Evolutionary conservation across 2,329 filamentous ascomycete genomes (phyloP).

Genomic region (Penicillium sp.): DNA sequence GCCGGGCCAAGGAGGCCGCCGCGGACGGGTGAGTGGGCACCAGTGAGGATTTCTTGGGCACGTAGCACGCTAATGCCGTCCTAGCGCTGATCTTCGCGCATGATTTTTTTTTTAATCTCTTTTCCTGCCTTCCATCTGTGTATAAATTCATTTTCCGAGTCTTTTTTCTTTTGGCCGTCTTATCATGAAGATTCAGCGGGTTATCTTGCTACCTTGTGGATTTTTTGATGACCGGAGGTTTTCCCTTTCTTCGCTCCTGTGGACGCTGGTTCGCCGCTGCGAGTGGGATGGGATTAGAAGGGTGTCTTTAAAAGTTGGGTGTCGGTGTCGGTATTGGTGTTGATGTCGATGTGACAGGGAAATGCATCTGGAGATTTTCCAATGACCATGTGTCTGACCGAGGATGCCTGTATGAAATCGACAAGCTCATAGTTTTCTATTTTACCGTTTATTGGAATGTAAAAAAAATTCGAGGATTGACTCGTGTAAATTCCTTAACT

Average conservation of each 20-base stretch:
- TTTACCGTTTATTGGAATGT: background rate
- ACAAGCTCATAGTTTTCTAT: background rate
- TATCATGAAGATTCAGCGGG: conserved; percentile 32
- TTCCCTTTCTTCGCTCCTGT: conserved; percentile 26
- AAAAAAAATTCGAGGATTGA: conserved; percentile 26
- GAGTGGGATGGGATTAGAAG: conserved; percentile 22
- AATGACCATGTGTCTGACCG: conserved; percentile 15
- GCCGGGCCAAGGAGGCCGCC: conserved; percentile 50
- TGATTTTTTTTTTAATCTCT: conserved; percentile 28
- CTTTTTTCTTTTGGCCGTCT: conserved; percentile 19
- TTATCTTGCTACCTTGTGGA: conserved; percentile 34
- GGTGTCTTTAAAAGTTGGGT: conserved; percentile 5
- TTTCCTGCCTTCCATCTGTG: conserved; percentile 32
- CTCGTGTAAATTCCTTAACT: background rate
- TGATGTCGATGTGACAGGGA: conserved; percentile 4
- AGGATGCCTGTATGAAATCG: background rate
- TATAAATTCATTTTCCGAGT: conserved; percentile 33
- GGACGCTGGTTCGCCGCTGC: conserved; percentile 43
- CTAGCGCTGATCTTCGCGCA: conserved; percentile 33
- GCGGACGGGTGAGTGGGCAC: conserved; percentile 51
- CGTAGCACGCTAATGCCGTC: conserved; percentile 11
- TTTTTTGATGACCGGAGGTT: conserved; percentile 17
- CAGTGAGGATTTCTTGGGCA: background rate
- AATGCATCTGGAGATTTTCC: conserved; percentile 15
- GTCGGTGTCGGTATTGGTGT: conserved; percentile 2